Percentiles rank a stretch among this genome's conserved stretches.
These are phyloP conservation scores for Pachysandra terminalis DNA, from an alignment of 164 flowering plant species.

Conservation along the genomic window DNA sequence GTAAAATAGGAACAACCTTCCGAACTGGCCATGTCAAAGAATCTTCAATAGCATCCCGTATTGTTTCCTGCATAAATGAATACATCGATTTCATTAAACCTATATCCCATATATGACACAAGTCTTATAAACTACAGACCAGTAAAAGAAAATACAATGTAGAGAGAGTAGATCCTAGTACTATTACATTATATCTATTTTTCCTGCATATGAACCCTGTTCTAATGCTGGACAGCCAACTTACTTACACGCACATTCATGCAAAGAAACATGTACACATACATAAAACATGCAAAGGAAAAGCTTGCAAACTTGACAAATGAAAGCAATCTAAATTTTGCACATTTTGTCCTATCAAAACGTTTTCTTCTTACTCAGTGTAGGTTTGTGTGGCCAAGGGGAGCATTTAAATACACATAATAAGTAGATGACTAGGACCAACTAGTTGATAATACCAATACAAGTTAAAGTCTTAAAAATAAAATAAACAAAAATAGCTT, in stretches of 20 bases:
- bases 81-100: not conserved
- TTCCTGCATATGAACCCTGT: too few species aligned
- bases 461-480: too few species aligned
- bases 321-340: not conserved
- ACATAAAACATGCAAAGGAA: not conserved
- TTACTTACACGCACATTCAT: not conserved
- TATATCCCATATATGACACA: not conserved
- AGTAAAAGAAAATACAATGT: not conserved
- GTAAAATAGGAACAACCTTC: slow-evolving; percentile 86
- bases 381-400: too few species aligned
- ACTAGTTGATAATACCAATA: too few species aligned
- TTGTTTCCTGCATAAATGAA: slow-evolving; percentile 54
- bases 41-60: slow-evolving; percentile 92
- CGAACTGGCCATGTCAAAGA: slow-evolving; percentile 95
- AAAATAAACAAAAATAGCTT: too few species aligned
- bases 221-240: not conserved
- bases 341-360: not conserved
- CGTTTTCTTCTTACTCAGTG: too few species aligned
- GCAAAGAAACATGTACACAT: not conserved
- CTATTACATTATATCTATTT: too few species aligned
- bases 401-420: too few species aligned
- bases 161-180: too few species aligned
- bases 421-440: too few species aligned
- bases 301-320: not conserved
- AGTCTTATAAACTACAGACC: not conserved